These are phyloP conservation scores for Penicillium lagena DNA, from an alignment of 495 filamentous ascomycete genomes.

Conservation along the genomic window DNA sequence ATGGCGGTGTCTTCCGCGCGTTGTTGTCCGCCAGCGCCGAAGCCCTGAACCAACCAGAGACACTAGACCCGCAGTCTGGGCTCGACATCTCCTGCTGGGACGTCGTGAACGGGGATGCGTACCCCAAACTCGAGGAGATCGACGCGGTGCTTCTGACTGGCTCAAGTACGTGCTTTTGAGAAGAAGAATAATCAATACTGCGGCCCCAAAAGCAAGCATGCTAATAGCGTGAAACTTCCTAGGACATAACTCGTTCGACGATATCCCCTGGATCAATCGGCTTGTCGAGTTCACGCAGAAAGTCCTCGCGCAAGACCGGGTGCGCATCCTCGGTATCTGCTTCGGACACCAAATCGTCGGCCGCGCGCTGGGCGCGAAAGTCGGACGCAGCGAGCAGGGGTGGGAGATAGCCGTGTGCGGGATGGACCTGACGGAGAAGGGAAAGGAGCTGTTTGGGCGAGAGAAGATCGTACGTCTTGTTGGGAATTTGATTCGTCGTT, in stretches of 20 bases:
- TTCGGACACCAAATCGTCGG: slow-evolving; percentile 91
- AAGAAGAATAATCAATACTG: too few relatives aligned
- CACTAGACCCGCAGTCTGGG: slow-evolving; percentile 30
- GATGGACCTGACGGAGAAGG: slow-evolving; percentile 61
- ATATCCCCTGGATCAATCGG: slow-evolving; percentile 67
- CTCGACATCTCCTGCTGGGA: slow-evolving; percentile 62
- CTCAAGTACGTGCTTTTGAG: slow-evolving; percentile 39
- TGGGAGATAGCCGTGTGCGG: slow-evolving; percentile 80
- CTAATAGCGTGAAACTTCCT: background rate
- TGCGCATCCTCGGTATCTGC: slow-evolving; percentile 74
- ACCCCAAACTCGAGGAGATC: slow-evolving; percentile 64
- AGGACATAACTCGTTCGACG: slow-evolving; percentile 58
- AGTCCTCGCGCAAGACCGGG: slow-evolving; percentile 48
- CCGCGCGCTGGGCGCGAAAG: slow-evolving; percentile 62
- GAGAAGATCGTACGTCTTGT: slow-evolving; percentile 55
- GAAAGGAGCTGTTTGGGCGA: slow-evolving; percentile 65
- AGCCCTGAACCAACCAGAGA: slow-evolving; percentile 21
- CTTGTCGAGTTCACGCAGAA: slow-evolving; percentile 64
- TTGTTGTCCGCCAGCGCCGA: slow-evolving; percentile 52
- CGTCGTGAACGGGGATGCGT: slow-evolving; percentile 52
- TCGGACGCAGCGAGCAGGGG: slow-evolving; percentile 58
- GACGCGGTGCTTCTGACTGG: slow-evolving; percentile 83
- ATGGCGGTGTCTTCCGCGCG: slow-evolving; percentile 62
- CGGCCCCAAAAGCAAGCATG: background rate
- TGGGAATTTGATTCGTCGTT: background rate